Evolutionary conservation across 1,139 yeast genomes (phyloP), one percentile per base, ranked within the genome.

Genomic region (Blastobotrys arbuscula): DNA sequence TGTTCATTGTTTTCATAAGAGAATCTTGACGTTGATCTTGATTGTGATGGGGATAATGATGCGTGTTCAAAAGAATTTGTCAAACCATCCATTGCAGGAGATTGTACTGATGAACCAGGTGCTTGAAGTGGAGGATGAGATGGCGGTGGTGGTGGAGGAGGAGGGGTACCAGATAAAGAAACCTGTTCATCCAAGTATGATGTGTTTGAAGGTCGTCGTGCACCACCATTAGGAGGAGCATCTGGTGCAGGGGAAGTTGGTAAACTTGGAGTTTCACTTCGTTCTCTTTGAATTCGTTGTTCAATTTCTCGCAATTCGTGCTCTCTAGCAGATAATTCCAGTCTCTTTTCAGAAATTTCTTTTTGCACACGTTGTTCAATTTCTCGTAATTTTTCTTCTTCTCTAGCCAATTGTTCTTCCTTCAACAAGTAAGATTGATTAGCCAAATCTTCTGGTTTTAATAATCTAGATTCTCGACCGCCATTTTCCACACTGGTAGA

Each of bases 271-370:
- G 43, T 41, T 4, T 35, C 50, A 23, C 55, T 43, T 30, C 62
- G 43, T 33, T 59, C 61, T 7, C 60, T 53, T 13, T 81, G 77
- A 57, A 85, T 74, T 58, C 92, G 73, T 59, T 81, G 84, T 62
- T 88, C 96, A 59, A 87, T 83, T 54, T 84, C 90, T 59, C 79
- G 79, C 62, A 92, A 77, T 65, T 92, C 97, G 58, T 82, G 80
- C 68, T 92, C 98, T 63, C 97, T 80, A 50, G 88, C 89, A 60
- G 84, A 75, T 55, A 92, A 76, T 66, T 88, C 96, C 60, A 83
- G 81, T 58, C 95, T 78, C 75, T 89, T 89, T 63, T 80, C 79
- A 60, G 85, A 75, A 67, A 92, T 76, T 65, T 90, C 97, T 62
- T 84, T 85, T 66, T 88, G 96, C 21, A 92, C 96, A 58, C 96